Percentiles rank a stretch among this genome's conserved stretches.
phyloP scores from a whole-genome alignment of 2,329 filamentous ascomycete species.

The Ascochyta clinopodiicola region DNA sequence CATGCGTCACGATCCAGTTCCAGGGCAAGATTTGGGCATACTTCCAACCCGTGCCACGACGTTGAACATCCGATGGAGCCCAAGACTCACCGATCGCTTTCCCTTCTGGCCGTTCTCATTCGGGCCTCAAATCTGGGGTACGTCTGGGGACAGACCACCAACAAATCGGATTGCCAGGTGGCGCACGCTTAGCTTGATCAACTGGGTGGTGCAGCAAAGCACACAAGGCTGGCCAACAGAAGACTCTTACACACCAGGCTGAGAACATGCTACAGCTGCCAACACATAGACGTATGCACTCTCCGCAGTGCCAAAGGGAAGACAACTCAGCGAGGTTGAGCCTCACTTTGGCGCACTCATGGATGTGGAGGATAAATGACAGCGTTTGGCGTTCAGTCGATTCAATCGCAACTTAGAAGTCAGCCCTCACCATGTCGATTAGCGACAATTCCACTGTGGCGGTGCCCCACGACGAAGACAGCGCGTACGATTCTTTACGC shows the following conservation, averaged over 20 bases:
- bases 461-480: neutral
- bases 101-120: neutral
- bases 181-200: neutral
- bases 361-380: too few relatives aligned
- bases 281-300: slow-evolving; percentile 32
- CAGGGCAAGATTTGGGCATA: neutral
- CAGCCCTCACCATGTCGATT: neutral
- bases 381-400: too few relatives aligned
- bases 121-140: neutral
- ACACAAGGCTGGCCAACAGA: slow-evolving; percentile 33
- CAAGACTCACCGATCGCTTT: neutral
- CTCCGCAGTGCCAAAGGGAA: slow-evolving; percentile 13
- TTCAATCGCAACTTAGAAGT: neutral
- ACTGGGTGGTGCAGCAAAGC: slow-evolving; percentile 6
- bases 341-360: slow-evolving; percentile 17
- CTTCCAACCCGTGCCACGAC: neutral
- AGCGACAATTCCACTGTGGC: neutral
- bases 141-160: neutral
- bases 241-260: slow-evolving; percentile 27
- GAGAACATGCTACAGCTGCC: slow-evolving; percentile 26
- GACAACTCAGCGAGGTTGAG: slow-evolving; percentile 32
- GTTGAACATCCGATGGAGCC: neutral
- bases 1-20: neutral
- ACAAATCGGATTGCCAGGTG: neutral
- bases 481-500: neutral